Percentiles rank a stretch among this genome's conserved stretches.
Conservation (phyloP, 2,329 filamentous ascomycete genomes). For the Aspergillus fumigatus region DNA sequence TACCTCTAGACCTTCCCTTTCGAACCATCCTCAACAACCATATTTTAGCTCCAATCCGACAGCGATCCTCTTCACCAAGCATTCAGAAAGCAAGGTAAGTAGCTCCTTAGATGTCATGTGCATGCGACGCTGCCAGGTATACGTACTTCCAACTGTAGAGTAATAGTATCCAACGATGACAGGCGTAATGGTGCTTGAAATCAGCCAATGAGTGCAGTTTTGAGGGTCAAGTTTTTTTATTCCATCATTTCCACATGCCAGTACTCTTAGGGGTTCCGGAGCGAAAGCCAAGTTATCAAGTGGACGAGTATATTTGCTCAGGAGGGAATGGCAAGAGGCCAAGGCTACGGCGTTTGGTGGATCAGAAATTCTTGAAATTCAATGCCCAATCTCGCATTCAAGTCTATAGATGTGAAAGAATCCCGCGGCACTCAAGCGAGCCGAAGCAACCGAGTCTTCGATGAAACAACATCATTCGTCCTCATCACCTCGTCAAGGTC, state of each 20-base stretch:
- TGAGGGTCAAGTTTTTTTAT: neutral
- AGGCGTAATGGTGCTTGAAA: too few relatives aligned
- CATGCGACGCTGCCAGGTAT: too few relatives aligned
- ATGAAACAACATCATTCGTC: constrained; percentile 7
- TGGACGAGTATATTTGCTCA: too few relatives aligned
- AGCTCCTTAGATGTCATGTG: too few relatives aligned
- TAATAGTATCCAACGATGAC: neutral
- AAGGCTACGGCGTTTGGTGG: neutral
- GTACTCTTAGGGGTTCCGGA: neutral
- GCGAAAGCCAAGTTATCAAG: neutral
- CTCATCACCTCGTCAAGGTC: constrained; percentile 11
- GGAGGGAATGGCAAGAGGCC: neutral
- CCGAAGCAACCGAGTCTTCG: constrained; percentile 8
- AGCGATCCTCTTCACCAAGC: too few relatives aligned
- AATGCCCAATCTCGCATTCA: constrained; percentile 19
- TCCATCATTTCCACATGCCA: neutral
- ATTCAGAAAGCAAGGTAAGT: too few relatives aligned
- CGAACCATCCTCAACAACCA: neutral
- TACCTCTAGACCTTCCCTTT: neutral
- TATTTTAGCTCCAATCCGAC: neutral
- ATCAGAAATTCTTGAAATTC: neutral
- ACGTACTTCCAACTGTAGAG: neutral
- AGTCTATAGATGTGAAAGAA: constrained; percentile 19
- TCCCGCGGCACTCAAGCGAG: constrained; percentile 5
- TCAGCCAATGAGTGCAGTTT: neutral